Base-by-base conservation (phyloP, 148 eudicot species). In the Chenopodium quinoa region DNA sequence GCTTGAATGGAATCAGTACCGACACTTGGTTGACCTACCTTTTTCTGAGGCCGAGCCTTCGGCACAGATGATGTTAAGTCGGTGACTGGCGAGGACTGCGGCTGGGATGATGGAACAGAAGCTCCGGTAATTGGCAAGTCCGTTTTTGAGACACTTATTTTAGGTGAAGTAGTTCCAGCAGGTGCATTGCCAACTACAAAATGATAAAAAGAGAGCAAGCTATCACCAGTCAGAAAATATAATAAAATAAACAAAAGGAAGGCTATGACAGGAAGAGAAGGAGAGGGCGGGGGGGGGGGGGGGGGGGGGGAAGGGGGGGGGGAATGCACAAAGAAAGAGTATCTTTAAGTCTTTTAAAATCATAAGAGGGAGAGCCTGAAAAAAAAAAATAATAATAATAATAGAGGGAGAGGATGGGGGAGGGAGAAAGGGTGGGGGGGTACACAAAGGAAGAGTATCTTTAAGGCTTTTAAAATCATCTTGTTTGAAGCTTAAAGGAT, bases 1-100 rank as follows among this genome's bases (percentile, higher is more conserved):
- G 94, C 95, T 85, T 89, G 89, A 89, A 90, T 81, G 70, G 90
- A 82, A 63, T 91, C 98, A 20, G 23, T 1, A 78, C 77, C 84
- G 25, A 87, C 31, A 56, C 86, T 75, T 4, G 67, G 47, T 16
- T 84, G 40, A 7, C 81, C 70, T 1, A 86, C 83, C 73, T 82
- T 87, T 34, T 80, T 87, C 2, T 83, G 78, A 79, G 86, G 79
- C 50, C 88, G 93, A 82, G 88, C 78, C 65, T 73, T 84, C 12
- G 78, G 62, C 25, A n/a, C 66, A 62, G 66, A 62, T 19, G 83
- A 75, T 25, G 85, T 74, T 48, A 84, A 75, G 46, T 78, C 81
- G 82, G 72, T 82, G 83, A 75, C 83, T 22, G 46, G 77, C 16
- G 54, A 19, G 50, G 22, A 4, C 81, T 71, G 86, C 23, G 31